Evolutionary conservation across 192 early-diverging fungal genomes (phyloP), one percentile per base, ranked within the genome.

Genomic region (Coemansia sp.): DNA sequence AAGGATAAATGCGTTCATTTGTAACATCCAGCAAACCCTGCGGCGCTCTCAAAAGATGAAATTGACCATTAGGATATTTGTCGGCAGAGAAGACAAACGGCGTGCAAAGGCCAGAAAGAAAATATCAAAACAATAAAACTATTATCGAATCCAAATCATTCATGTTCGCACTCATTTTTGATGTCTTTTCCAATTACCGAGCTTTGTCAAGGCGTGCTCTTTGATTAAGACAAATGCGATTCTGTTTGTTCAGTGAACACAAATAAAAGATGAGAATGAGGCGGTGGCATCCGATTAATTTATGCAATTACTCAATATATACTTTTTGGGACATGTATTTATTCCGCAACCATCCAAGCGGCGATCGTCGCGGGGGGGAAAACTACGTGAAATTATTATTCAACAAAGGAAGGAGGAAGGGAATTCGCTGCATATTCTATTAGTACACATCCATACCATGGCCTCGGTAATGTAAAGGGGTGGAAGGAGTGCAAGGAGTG

Each of bases 231-330:
- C n/a, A n/a, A n/a, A n/a, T n/a, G 15, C n/a, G 5, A 0, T 17
- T 19, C n/a, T 44, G 41, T n/a, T 44, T 44, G 41, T 44, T 10
- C 33, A 34, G 5, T 34, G 5, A 34, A 34, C 10, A 34, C 33
- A 22, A 41, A 7, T 40, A n/a, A 20, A 37, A 20, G 15, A 50
- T 20, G 54, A 41, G 40, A 54, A 44, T 14, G 55, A 27, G 55
- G 38, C 57, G 55, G 45, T 48, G 58, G 58, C 29, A 60, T 57
- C 65, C 50, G 59, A 40, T 68, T 68, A 68, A 68, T 68, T 68
- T 68, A 65, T 72, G 69, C 69, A 72, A 28, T 61, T 31, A 27
- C 53, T 59, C 64, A 72, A 72, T 65, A 63, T 57, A 29, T 44
- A 29, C 55, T 58, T 34, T 56, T 68, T 61, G 56, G 65, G 59